Evolutionary conservation across 192 early-diverging fungal species (phyloP).

Genomic region (Entomortierella parvispora): DNA sequence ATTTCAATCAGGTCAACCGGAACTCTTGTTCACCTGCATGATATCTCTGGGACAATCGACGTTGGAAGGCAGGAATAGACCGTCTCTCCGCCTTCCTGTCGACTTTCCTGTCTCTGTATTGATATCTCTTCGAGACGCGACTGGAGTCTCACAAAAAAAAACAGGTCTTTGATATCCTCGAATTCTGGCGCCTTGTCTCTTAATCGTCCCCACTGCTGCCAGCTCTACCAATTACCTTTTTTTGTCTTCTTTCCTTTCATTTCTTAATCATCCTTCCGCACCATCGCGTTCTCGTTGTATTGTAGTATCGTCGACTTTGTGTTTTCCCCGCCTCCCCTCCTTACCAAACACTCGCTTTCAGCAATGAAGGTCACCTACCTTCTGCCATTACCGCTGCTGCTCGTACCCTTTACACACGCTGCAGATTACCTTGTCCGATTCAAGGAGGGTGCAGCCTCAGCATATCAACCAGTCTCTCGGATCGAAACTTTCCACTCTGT

Average conservation of each 20-base stretch:
- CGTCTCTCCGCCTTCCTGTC: no score
- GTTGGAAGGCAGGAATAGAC: no score
- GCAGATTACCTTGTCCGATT: conserved; percentile 46
- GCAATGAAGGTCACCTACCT: conserved; percentile 39
- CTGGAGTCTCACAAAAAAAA: no score
- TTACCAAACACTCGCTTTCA: neutral
- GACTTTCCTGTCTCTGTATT: no score
- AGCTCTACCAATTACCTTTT: neutral
- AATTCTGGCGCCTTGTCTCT: neutral
- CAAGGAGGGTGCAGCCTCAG: conserved; percentile 16
- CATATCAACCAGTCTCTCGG: conserved; percentile 8
- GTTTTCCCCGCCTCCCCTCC: neutral
- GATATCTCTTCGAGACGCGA: no score
- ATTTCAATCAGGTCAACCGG: no score
- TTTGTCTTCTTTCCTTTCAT: neutral
- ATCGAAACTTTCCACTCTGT: conserved; percentile 13
- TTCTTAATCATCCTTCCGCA: neutral
- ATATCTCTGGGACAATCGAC: no score
- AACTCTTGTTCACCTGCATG: no score
- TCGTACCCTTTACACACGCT: conserved; percentile 38
- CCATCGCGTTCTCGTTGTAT: neutral
- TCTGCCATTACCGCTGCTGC: conserved; percentile 37
- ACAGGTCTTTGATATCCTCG: no score
- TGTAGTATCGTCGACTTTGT: conserved; percentile 1
- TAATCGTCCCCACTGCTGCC: neutral